Evolutionary conservation across 2,329 filamentous ascomycete genomes (phyloP), one percentile per base, ranked within the genome.

Genomic region (Aureobasidium leucospermi): DNA sequence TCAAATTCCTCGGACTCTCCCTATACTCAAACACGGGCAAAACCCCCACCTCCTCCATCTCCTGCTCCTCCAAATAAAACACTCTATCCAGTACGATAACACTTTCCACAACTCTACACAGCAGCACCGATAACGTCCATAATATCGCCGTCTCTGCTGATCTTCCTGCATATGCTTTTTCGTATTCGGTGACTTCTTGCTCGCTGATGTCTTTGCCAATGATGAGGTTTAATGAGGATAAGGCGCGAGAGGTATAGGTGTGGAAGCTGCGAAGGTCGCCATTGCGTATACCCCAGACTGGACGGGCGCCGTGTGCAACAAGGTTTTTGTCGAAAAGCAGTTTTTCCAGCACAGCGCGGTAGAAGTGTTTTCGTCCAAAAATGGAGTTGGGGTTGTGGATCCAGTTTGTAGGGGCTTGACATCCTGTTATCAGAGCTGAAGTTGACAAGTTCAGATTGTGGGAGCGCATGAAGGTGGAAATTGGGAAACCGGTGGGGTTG

Each of bases 401-500:
- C 61, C 61, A 63, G 10, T 63, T 63, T n/a, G 61, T 63, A 11
- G 61, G 61, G 11, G 61, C 61, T 34, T 63, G 61, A 36, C 61
- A 63, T 0, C 61, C 61, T 52, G 61, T 63, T 15, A 63, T 59
- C 39, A 63, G 31, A n/a, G 61, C 61, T 28, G 61, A 61, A 28
- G 61, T 53, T 2, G 61, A 61, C 15, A 63, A 39, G 1, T 55
- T 57, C 9, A 63, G 61, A 2, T 52, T 48, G 49, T 59, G 53
- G 9, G n/a, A 16, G 8, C 61, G 59, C 61, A 63, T 63, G 34
- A 49, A 63, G 7, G 45, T 46, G 3, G 61, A 63, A 2, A 63
- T 61, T 13, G 61, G 61, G 36, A 63, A 63, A 9, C 61, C 61
- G 19, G 42, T 36, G 19, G 61, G 49, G 15, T 57, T 31, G 7